phyloP scores from a whole-genome alignment of 1,284 basidiomycete genomes.

The Cryptococcus neoformans region DNA sequence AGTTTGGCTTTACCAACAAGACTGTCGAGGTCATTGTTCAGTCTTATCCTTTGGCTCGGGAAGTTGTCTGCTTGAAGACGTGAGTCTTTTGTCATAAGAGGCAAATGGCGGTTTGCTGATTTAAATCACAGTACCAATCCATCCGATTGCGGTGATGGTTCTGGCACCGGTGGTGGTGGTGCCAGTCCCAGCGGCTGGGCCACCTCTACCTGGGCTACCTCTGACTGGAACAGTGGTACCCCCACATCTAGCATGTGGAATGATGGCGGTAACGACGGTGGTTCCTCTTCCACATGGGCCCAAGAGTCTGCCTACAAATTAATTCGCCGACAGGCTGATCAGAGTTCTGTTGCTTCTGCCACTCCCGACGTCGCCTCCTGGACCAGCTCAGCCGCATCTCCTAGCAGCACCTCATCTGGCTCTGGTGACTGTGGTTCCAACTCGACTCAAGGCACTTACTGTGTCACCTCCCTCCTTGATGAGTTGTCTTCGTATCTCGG shows the following conservation, averaged over 20 bases:
- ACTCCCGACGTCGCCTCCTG: background rate
- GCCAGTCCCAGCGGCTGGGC: background rate
- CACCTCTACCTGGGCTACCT: no score
- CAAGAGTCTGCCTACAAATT: background rate
- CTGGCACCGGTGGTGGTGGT: background rate
- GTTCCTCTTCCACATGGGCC: background rate
- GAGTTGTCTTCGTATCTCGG: conserved; percentile 37
- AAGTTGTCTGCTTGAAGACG: conserved; percentile 45
- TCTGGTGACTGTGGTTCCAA: conserved; percentile 9
- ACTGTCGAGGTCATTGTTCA: conserved; percentile 25
- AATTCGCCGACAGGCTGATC: background rate
- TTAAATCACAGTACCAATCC: conserved; percentile 2
- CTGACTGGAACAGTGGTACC: background rate
- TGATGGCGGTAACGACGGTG: background rate
- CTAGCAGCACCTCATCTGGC: conserved; percentile 17
- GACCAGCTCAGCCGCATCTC: background rate
- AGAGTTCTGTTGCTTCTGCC: background rate
- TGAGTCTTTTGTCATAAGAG: conserved; percentile 7
- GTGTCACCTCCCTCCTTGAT: conserved; percentile 35
- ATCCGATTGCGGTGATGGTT: background rate
- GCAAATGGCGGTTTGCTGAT: background rate
- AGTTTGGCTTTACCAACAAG: conserved; percentile 25
- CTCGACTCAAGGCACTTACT: conserved; percentile 35
- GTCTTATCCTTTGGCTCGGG: conserved; percentile 40
- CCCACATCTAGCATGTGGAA: background rate